Percentiles rank a stretch among this genome's conserved stretches.
These are phyloP conservation scores for Gentiana straminea DNA, from an alignment of 257 asterid species.

Conservation along the genomic window DNA sequence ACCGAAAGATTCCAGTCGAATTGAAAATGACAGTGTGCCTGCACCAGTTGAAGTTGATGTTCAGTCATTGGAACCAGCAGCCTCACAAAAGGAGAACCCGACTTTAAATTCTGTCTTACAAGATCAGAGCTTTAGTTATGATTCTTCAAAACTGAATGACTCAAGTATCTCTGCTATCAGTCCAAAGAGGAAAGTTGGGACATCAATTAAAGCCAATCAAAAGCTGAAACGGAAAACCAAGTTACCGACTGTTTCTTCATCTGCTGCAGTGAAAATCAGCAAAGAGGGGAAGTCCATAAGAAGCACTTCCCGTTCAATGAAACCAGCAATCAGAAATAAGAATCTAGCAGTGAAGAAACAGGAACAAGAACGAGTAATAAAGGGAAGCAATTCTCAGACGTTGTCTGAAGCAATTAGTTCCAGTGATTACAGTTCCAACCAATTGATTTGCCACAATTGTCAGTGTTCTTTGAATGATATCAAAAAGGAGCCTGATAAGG, in stretches of 20 bases:
- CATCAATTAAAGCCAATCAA: constrained; percentile 33
- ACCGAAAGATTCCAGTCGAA: constrained; percentile 9
- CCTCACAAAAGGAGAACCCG: constrained; percentile 23
- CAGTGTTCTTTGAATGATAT: constrained; percentile 54
- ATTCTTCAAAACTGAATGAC: constrained; percentile 17
- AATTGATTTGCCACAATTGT: constrained; percentile 68
- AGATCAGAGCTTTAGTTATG: constrained; percentile 11
- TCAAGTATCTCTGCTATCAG: constrained; percentile 20
- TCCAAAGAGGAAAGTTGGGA: constrained; percentile 20
- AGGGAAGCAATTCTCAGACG: constrained; percentile 13
- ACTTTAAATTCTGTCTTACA: constrained; percentile 16
- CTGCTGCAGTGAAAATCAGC: constrained; percentile 35
- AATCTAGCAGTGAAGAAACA: constrained; percentile 39
- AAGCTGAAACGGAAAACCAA: constrained; percentile 48
- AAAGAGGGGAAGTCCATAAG: constrained; percentile 37
- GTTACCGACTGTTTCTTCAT: constrained; percentile 35
- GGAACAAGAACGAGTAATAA: constrained; percentile 27
- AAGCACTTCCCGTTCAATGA: constrained; percentile 39
- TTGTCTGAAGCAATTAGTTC: constrained; percentile 18
- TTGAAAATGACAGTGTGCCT: constrained; percentile 14
- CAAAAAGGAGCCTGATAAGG: constrained; percentile 21
- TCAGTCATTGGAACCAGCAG: constrained; percentile 10
- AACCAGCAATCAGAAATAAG: constrained; percentile 57
- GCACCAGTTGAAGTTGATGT: constrained; percentile 17
- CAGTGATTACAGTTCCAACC: constrained; percentile 20